A percentile compares a stretch with the other conserved stretches of the same genome.
Conservation (phyloP, 2,329 filamentous ascomycete species). For the Fusarium nodosum region DNA sequence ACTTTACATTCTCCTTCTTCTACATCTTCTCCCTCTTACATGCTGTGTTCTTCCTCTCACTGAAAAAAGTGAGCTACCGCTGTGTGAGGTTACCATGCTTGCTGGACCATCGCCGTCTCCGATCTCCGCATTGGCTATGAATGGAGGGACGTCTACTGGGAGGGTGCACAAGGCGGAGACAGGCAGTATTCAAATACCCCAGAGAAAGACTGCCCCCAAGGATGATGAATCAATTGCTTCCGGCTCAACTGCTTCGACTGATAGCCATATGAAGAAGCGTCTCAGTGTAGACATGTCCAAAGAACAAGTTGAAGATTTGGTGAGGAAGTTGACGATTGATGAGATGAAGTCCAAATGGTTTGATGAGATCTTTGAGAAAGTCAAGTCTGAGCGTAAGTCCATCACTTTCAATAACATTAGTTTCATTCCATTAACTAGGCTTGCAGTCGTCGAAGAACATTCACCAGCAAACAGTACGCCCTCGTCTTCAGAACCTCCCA, state of each 20-base stretch:
- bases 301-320: conserved; percentile 46
- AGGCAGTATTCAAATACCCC: conserved; percentile 41
- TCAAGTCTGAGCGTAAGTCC: conserved; percentile 48
- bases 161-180: conserved; percentile 23
- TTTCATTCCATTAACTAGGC: not conserved
- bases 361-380: conserved; percentile 48
- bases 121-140: conserved; percentile 24
- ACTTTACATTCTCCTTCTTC: conserved; percentile 3
- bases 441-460: conserved; percentile 44
- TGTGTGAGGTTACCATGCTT: conserved; percentile 33
- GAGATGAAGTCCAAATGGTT: conserved; percentile 49
- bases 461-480: conserved; percentile 31
- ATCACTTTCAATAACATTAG: not conserved
- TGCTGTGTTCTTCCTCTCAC: conserved; percentile 17
- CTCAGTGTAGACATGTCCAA: conserved; percentile 47
- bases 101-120: conserved; percentile 31
- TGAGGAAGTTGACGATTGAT: conserved; percentile 44
- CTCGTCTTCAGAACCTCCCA: conserved; percentile 40
- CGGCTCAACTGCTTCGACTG: conserved; percentile 35
- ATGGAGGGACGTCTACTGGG: conserved; percentile 10
- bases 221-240: conserved; percentile 37
- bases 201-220: conserved; percentile 11
- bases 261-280: conserved; percentile 39
- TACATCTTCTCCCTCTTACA: not conserved
- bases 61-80: conserved; percentile 18